phyloP scores from a whole-genome alignment of 345 rosid species.

The Moricandia moricandioides region DNA sequence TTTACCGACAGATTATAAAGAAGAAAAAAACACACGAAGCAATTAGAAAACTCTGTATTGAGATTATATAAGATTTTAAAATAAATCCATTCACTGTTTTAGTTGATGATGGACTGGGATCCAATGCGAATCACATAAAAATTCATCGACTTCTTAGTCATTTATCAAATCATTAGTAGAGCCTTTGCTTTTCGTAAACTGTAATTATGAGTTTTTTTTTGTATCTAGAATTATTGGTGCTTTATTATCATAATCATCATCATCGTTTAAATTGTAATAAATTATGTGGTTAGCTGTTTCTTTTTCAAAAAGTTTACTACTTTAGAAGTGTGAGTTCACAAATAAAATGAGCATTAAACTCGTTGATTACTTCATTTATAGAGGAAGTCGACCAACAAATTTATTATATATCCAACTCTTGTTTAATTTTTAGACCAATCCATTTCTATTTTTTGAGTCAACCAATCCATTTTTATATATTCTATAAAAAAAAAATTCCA shows the following conservation, averaged over 20 bases:
- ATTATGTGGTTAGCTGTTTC: neutral
- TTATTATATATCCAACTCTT: too few relatives aligned
- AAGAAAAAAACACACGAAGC: too few relatives aligned
- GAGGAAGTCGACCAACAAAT: neutral
- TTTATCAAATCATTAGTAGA: slow-evolving; percentile 13
- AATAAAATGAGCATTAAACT: neutral
- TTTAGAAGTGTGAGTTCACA: neutral
- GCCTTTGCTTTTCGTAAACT: neutral
- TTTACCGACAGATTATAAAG: neutral
- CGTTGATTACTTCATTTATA: neutral
- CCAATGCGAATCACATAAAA: slow-evolving; percentile 12
- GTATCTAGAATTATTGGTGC: slow-evolving; percentile 13
- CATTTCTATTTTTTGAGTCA: too few relatives aligned
- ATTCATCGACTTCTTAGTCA: neutral
- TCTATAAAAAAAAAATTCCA: too few relatives aligned
- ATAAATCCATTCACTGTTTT: neutral
- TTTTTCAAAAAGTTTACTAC: neutral
- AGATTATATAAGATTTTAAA: neutral
- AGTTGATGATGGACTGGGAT: slow-evolving; percentile 5
- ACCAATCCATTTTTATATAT: too few relatives aligned
- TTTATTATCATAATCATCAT: neutral
- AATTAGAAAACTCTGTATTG: neutral
- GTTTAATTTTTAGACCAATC: too few relatives aligned
- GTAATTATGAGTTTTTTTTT: neutral
- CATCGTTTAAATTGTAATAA: too few relatives aligned